A percentile compares a stretch with the other conserved stretches of the same genome.
phyloP scores from a whole-genome alignment of 306 rosid species.

The Cucurbita argyrosperma region DNA sequence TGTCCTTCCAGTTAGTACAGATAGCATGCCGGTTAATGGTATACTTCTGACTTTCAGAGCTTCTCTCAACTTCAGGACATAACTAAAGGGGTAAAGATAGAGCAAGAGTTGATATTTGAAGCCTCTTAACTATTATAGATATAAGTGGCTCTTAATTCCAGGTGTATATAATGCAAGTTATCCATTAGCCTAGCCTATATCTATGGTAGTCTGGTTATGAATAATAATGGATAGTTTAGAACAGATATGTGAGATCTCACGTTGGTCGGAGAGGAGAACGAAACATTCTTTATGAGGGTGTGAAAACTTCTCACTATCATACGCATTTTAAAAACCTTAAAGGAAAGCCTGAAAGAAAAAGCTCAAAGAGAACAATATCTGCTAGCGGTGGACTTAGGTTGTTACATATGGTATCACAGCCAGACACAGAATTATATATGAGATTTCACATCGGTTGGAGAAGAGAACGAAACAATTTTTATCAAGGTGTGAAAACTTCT shows the following conservation, averaged over 20 bases:
- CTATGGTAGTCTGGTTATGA: not conserved
- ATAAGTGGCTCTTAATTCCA: not conserved
- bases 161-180: not conserved
- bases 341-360: too few species aligned
- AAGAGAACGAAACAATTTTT: too few species aligned
- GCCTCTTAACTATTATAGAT: not conserved
- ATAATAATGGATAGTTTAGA: not conserved
- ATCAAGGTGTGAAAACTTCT: too few species aligned
- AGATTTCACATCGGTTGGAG: too few species aligned
- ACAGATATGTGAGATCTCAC: not conserved
- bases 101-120: not conserved
- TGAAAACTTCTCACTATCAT: too few species aligned
- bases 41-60: not conserved
- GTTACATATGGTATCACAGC: too few species aligned
- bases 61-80: not conserved
- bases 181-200: not conserved
- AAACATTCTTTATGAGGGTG: too few species aligned
- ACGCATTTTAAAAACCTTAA: too few species aligned
- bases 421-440: too few species aligned
- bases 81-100: not conserved
- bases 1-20: slow-evolving; percentile 10
- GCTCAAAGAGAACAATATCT: too few species aligned
- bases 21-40: slow-evolving; percentile 6
- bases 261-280: too few species aligned
- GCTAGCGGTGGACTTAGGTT: too few species aligned